Percentiles rank a stretch among this genome's conserved stretches.
Evolutionary conservation across 768 basidiomycete genomes (phyloP).

Genomic region (Trametes cubensis): DNA sequence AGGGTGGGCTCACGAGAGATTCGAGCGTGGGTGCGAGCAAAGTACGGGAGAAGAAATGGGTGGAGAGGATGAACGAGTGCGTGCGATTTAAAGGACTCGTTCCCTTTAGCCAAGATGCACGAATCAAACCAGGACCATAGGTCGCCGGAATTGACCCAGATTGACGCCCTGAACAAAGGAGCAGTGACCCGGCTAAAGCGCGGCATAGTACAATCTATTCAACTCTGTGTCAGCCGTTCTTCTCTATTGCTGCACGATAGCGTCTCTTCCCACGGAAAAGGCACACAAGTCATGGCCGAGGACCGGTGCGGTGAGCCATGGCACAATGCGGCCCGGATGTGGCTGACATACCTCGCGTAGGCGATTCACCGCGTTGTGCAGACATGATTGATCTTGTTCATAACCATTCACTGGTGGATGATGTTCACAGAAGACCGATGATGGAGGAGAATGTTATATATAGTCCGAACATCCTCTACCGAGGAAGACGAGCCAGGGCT

Average conservation of each 20-base stretch:
- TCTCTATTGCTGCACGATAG: not conserved
- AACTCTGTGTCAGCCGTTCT: not conserved
- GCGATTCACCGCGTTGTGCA: not conserved
- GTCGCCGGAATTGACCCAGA: not conserved
- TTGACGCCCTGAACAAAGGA: constrained; percentile 14
- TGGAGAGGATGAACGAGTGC: not conserved
- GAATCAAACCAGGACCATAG: not conserved
- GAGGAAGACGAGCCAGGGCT: constrained; percentile 54
- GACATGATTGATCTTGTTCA: not conserved
- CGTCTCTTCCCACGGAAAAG: too few relatives aligned
- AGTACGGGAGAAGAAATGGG: not conserved
- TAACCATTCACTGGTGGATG: too few relatives aligned
- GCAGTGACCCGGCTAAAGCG: not conserved
- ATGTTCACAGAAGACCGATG: too few relatives aligned
- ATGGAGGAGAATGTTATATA: not conserved
- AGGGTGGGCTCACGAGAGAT: not conserved
- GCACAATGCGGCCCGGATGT: not conserved
- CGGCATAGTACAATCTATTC: not conserved
- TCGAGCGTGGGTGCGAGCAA: not conserved
- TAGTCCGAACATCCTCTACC: constrained; percentile 36
- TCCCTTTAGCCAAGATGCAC: not conserved
- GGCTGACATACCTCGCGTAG: not conserved
- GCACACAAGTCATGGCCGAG: too few relatives aligned
- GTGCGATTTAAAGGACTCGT: not conserved
- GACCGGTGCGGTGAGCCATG: not conserved